phyloP scores from a whole-genome alignment of 371 early-diverging fungal genomes.

The Amoeboradix gromovi region DNA sequence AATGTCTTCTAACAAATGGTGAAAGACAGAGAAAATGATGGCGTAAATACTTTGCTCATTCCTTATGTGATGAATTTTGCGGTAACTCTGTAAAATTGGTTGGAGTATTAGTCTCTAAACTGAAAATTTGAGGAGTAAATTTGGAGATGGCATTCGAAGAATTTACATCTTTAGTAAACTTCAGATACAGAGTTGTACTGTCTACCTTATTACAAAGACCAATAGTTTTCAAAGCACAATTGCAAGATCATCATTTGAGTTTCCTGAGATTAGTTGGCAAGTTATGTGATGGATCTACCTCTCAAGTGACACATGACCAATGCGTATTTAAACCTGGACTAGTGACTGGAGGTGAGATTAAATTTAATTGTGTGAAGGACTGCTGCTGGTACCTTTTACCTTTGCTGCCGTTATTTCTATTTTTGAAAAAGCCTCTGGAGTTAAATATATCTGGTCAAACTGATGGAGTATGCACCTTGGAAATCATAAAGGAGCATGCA shows the following conservation, averaged over 20 bases:
- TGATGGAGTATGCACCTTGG: neutral
- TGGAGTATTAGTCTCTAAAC: too few relatives aligned
- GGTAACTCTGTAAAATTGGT: too few relatives aligned
- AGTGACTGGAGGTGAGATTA: neutral
- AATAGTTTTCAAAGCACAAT: neutral
- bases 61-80: too few relatives aligned
- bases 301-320: neutral
- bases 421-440: neutral
- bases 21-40: too few relatives aligned
- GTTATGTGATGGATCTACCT: neutral
- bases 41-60: too few relatives aligned
- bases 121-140: neutral
- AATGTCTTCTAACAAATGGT: too few relatives aligned
- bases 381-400: neutral
- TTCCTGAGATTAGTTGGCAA: neutral
- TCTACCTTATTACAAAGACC: neutral
- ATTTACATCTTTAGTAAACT: neutral
- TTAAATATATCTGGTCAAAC: neutral
- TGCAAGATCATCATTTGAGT: neutral
- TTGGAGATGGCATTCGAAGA: neutral
- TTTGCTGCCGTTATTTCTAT: neutral
- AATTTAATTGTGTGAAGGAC: neutral
- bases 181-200: neutral
- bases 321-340: neutral
- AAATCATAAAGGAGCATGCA: neutral